Evolutionary conservation across 169 alveolate genomes (phyloP), one percentile per base, ranked within the genome.

Genomic region (Eimeria tenella): DNA sequence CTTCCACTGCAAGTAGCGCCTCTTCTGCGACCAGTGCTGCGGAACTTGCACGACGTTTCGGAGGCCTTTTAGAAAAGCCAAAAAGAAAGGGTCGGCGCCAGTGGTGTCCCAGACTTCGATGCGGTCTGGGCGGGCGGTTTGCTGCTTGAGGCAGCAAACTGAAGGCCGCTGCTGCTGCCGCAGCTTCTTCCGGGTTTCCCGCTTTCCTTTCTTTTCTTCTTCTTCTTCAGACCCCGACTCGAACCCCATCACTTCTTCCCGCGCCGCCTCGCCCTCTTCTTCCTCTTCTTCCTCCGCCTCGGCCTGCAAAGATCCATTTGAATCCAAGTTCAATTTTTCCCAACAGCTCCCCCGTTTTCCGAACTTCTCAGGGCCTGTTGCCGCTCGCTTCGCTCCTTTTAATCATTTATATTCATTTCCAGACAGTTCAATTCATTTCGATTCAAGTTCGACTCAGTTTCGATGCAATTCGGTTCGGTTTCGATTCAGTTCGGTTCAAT

Each of bases 31-130:
- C 99, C 99, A 99, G 95, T 99, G 99, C 58, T 97, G 97, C 10
- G 99, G 99, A 50, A 99, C 99, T 50, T 98, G 98, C 21, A 99
- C 99, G 55, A 99, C 97, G 95, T 99, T 99, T 84, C 99, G 97
- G 74, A 96, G 96, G 70, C 99, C 98, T 96, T 99, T 99, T 92
- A 99, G 96, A 96, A 97, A 98, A 21, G 99, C 98, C 86, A 98
- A 97, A 93, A 99, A 98, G 71, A 93, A 96, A 7, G 99, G 99
- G 93, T 99, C 99, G 63, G 97, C 96, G 15, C 99, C 98, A 56
- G 99, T 99, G 63, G 99, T 97, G 93, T 98, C 99, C 99, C 99
- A 98, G 82, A 97, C 95, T 90, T 98, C 99, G 55, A 98, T 99
- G 53, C 98, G 98, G 86, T 97, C 98, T 0, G 98, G 98, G 93